phyloP scores from a whole-genome alignment of 2,329 filamentous ascomycete genomes.

The Didymella pomorum region DNA sequence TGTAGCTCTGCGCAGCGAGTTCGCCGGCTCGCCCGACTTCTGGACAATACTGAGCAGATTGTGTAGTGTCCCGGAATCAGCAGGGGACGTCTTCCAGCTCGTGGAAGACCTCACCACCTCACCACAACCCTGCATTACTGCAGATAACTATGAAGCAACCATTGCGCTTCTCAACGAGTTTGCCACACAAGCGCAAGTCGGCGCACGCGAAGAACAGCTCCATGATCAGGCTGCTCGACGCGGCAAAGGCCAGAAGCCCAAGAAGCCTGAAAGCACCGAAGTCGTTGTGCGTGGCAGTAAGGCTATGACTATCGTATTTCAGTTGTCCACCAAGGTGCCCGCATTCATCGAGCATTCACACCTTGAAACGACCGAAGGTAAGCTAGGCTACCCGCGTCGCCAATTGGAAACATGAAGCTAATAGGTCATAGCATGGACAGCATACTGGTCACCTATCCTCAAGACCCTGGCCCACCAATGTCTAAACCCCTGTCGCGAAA shows the following conservation, averaged over 20 bases:
- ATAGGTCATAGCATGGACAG: constrained; percentile 77
- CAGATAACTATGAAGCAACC: constrained; percentile 93
- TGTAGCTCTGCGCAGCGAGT: constrained; percentile 82
- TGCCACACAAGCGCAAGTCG: constrained; percentile 80
- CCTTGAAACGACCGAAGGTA: constrained; percentile 84
- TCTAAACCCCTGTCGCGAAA: constrained; percentile 91
- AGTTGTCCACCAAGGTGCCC: constrained; percentile 82
- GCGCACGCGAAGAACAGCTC: constrained; percentile 73
- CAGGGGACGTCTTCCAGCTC: constrained; percentile 84
- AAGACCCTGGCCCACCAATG: constrained; percentile 87
- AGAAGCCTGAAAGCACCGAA: constrained; percentile 70
- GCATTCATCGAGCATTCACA: constrained; percentile 91
- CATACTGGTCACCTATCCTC: constrained; percentile 97
- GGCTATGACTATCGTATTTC: constrained; percentile 81
- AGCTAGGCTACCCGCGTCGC: constrained; percentile 20
- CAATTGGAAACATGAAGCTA: not conserved
- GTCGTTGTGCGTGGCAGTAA: constrained; percentile 79
- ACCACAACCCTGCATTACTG: constrained; percentile 82
- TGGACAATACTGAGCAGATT: constrained; percentile 88
- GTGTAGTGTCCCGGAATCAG: constrained; percentile 72
- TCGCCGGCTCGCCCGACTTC: constrained; percentile 96
- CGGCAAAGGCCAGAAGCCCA: constrained; percentile 60
- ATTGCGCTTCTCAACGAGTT: constrained; percentile 88
- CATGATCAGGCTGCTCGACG: constrained; percentile 63
- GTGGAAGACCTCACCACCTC: constrained; percentile 76